These are phyloP conservation scores for Leptoxyphium fumago DNA, from an alignment of 2,329 filamentous ascomycete genomes.

Conservation along the genomic window DNA sequence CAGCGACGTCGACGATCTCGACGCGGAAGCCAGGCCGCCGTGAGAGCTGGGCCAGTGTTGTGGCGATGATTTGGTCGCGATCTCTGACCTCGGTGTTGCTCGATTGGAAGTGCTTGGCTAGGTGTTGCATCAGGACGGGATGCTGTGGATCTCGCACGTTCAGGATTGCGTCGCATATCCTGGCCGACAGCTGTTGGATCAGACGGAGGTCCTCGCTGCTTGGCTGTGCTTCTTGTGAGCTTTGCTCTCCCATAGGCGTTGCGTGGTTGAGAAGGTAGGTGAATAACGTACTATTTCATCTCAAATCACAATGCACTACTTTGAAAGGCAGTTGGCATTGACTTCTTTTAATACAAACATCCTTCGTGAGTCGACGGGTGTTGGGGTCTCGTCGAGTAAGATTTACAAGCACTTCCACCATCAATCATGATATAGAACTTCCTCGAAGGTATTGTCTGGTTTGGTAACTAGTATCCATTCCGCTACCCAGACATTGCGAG, in stretches of 20 bases:
- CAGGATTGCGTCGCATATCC: not conserved
- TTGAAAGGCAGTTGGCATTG: no score
- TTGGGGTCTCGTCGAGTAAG: no score
- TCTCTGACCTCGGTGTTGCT: not conserved
- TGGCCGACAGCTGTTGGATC: not conserved
- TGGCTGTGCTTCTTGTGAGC: not conserved
- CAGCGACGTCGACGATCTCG: not conserved
- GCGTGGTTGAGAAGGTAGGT: not conserved
- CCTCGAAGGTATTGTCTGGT: no score
- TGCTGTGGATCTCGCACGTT: not conserved
- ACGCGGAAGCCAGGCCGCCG: not conserved
- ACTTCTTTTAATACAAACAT: no score
- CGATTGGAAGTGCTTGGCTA: not conserved
- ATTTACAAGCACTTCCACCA: no score
- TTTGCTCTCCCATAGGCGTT: not conserved
- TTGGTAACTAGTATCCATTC: no score
- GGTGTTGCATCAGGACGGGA: not conserved
- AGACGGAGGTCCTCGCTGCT: not conserved
- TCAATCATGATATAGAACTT: no score
- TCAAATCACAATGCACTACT: no score
- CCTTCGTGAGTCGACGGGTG: no score
- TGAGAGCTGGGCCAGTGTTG: not conserved
- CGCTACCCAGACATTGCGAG: no score
- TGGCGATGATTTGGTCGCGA: not conserved
- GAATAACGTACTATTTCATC: not conserved